Evolutionary conservation across 129 eudicot genomes (phyloP).

Genomic region (Solidago caesia): DNA sequence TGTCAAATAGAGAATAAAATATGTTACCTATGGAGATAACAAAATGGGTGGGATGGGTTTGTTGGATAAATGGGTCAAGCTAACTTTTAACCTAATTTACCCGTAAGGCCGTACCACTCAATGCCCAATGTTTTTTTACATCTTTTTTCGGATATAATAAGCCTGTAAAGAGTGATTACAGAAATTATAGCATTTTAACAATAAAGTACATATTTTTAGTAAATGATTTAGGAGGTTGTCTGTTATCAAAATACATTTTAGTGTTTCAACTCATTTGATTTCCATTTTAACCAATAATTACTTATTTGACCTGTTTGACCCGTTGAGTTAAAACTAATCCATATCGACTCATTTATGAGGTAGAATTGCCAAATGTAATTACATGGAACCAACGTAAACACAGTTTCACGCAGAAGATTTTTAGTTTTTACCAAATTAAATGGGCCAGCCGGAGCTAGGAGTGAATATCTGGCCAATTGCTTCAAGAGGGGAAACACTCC

Average conservation of each 20-base stretch:
- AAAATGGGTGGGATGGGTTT: neutral
- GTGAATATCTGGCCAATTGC: constrained; percentile 88
- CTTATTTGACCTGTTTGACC: neutral
- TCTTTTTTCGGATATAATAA: neutral
- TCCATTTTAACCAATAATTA: neutral
- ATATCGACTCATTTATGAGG: neutral
- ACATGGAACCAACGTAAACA: constrained; percentile 3
- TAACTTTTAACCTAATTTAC: neutral
- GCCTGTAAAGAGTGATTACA: neutral
- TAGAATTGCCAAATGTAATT: neutral
- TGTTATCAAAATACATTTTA: neutral
- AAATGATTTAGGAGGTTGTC: neutral
- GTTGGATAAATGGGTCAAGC: neutral
- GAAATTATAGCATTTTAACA: neutral
- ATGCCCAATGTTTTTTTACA: neutral
- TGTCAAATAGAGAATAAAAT: constrained; percentile 8
- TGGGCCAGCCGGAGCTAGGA: constrained; percentile 34
- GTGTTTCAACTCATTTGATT: neutral
- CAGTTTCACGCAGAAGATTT: neutral
- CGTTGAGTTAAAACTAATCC: neutral
- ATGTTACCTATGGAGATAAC: neutral
- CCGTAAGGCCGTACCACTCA: neutral
- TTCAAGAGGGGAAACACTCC: constrained; percentile 83
- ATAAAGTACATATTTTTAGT: neutral
- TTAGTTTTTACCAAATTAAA: constrained; percentile 20